Evolutionary conservation across 1,284 basidiomycete genomes (phyloP).

Genomic region (Pseudozyma sp.): DNA sequence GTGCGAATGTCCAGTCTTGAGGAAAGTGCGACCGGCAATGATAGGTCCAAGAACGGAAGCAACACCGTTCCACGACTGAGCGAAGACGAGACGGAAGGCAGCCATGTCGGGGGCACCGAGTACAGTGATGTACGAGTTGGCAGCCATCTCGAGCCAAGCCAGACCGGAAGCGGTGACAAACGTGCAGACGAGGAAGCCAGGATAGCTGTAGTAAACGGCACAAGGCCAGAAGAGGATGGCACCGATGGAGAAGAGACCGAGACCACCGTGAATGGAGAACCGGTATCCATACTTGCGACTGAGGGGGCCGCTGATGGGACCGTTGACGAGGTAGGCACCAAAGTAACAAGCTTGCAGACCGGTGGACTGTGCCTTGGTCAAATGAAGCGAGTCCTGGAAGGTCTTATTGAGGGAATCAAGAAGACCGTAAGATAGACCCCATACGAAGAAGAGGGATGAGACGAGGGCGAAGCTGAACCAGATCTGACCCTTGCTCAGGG

Average conservation of each 20-base stretch:
- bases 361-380: constrained; percentile 82
- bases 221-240: constrained; percentile 50
- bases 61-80: constrained; percentile 83
- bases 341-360: constrained; percentile 88
- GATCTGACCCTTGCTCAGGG: constrained; percentile 30
- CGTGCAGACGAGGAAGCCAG: constrained; percentile 43
- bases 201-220: constrained; percentile 30
- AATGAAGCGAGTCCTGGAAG: constrained; percentile 79
- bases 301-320: constrained; percentile 59
- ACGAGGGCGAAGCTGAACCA: constrained; percentile 77
- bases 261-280: constrained; percentile 74
- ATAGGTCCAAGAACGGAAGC: constrained; percentile 82
- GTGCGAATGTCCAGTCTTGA: constrained; percentile 75
- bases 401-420: constrained; percentile 87
- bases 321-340: constrained; percentile 66
- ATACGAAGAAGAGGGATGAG: constrained; percentile 83
- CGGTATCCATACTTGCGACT: constrained; percentile 69
- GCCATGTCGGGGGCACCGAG: constrained; percentile 77
- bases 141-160: constrained; percentile 73
- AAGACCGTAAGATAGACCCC: constrained; percentile 75
- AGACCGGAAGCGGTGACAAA: constrained; percentile 77
- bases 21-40: constrained; percentile 82
- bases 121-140: constrained; percentile 81
- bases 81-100: constrained; percentile 82
- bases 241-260: constrained; percentile 71